Evolutionary conservation across 2,329 filamentous ascomycete genomes (phyloP), one percentile per base, ranked within the genome.

Genomic region (Penicillium brevicompactum): DNA sequence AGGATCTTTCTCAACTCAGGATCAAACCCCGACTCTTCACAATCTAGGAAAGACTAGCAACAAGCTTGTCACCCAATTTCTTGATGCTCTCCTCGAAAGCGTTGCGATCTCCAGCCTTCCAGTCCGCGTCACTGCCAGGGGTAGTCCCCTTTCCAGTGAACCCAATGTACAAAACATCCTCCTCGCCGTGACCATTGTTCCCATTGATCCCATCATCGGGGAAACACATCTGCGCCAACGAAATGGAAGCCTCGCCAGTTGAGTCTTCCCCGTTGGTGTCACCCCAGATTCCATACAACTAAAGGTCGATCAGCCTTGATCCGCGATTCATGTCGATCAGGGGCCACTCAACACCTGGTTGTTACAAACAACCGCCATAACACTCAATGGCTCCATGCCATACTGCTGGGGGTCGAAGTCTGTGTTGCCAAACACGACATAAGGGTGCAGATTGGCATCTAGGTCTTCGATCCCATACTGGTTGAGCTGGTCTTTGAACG

Each of bases 111-210:
- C 34, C 34, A 5, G 84, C 82, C 8, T 72, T 71, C 85, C 85
- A 88, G 30, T 79, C 72, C 0, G 85, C 85, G 18, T 76, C 77
- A 2, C 70, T 66, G 1, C 84, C 84, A 0, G 84, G 84, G 0
- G 86, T 82, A 1, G 86, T 84, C 5, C 82, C 78, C 0, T 69
- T 53, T 1, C 84, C 84, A 0, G 75, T 75, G 64, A 88, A 88
- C 0, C 82, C 86, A 46, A 88, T 76, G 68, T 83, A 88, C 34
- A 88, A 69, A 0, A 88, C 82, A 67, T 88, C 84, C 32, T 83
- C 77, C 14, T 74, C 70, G 40, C 77, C 77, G 67, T 87, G 80
- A 1, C 86, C 85, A 51, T 70, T 75, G 66, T 86, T 73, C 2
- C 85, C 86, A 37, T 73, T 82, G 31, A 88, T 72, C 1, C 66